Evolutionary conservation across 2,329 filamentous ascomycete genomes (phyloP).

Genomic region (Fusarium cicatricum): DNA sequence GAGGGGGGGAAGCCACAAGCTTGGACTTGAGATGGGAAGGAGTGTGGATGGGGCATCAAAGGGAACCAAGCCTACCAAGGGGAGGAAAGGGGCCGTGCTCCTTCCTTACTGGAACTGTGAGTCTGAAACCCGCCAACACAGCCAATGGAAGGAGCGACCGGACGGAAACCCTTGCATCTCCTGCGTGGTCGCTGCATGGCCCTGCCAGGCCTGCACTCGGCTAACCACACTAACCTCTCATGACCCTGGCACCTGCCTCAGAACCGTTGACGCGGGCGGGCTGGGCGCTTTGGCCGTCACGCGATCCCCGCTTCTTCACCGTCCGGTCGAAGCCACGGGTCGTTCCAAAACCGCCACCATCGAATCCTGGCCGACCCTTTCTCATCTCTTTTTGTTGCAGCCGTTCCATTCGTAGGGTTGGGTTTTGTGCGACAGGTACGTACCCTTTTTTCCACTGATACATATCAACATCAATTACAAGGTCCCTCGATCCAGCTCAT

Average conservation of each 20-base stretch:
- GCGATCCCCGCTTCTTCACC: neutral
- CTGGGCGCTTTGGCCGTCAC: neutral
- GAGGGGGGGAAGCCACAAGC: constrained; percentile 16
- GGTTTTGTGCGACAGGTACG: too few relatives aligned
- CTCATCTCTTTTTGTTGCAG: constrained; percentile 16
- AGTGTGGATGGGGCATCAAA: constrained; percentile 13
- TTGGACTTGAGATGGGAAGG: constrained; percentile 5
- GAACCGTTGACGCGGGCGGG: constrained; percentile 1
- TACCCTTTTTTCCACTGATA: too few relatives aligned
- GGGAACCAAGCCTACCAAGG: neutral
- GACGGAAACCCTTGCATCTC: constrained; percentile 20
- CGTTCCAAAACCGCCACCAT: neutral
- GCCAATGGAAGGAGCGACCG: constrained; percentile 18
- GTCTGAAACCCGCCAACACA: constrained; percentile 30
- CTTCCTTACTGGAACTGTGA: constrained; percentile 34
- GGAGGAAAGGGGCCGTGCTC: constrained; percentile 31
- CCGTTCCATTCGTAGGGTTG: too few relatives aligned
- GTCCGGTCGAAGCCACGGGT: neutral
- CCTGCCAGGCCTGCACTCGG: too few relatives aligned
- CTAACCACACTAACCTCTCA: neutral
- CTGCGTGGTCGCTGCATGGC: neutral
- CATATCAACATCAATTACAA: too few relatives aligned
- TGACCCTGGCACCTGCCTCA: constrained; percentile 5
- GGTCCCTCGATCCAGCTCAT: neutral
- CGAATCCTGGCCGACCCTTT: neutral